Conservation (phyloP, 768 basidiomycete genomes). For the Xanthoconium stramineum region DNA sequence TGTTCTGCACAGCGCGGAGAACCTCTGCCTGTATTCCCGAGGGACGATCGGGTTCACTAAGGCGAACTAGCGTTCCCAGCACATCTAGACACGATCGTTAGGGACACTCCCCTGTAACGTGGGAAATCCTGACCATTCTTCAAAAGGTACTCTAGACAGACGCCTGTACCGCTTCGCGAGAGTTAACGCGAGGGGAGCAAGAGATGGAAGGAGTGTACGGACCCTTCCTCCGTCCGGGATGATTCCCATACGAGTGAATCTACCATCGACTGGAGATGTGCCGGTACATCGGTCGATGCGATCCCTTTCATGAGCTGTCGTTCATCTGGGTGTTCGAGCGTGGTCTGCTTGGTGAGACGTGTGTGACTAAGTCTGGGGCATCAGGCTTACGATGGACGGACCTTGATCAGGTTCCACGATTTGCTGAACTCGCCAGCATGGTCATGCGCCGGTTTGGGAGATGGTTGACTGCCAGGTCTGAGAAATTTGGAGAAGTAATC, state of each 20-base stretch:
- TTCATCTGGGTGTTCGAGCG: conserved; percentile 85
- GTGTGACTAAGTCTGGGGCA: conserved; percentile 4
- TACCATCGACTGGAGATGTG: conserved; percentile 72
- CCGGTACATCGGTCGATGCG: conserved; percentile 75
- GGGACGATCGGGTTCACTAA: conserved; percentile 83
- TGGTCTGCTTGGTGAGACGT: conserved; percentile 49
- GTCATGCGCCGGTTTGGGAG: conserved; percentile 54
- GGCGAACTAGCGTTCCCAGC: conserved; percentile 76
- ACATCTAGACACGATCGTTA: conserved; percentile 52
- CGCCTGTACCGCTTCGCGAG: conserved; percentile 69
- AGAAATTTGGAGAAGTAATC: conserved; percentile 88
- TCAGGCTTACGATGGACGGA: conserved; percentile 25
- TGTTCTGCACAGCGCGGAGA: conserved; percentile 80
- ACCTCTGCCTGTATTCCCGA: conserved; percentile 91
- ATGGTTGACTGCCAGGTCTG: conserved; percentile 37
- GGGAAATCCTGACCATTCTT: conserved; percentile 63
- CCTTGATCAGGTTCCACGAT: conserved; percentile 76
- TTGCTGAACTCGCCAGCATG: conserved; percentile 69
- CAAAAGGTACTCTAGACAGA: conserved; percentile 86
- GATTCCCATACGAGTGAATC: conserved; percentile 86
- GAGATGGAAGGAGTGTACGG: conserved; percentile 31
- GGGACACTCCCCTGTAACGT: not conserved
- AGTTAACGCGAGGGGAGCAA: conserved; percentile 7
- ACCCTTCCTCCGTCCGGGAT: conserved; percentile 85
- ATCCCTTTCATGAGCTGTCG: conserved; percentile 82